Base-by-base conservation (phyloP, 345 rosid genomes). In the Lepidium sativum region DNA sequence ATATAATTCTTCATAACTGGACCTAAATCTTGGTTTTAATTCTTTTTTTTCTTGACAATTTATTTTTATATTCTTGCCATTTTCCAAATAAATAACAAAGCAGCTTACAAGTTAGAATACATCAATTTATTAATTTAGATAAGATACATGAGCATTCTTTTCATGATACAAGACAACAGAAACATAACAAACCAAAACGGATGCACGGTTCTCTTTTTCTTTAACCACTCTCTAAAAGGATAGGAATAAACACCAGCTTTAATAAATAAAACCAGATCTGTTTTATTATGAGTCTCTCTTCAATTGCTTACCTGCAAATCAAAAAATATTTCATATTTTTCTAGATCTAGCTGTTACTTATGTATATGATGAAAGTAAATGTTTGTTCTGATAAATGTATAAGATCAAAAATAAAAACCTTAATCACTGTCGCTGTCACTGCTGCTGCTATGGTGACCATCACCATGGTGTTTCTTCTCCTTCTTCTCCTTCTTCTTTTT, bases 371-470 rank as follows among this genome's bases (percentile, higher is more conserved):
- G n/a, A n/a, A n/a, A 25, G 35, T 15, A 27, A 57, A 6, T 8
- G 4, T 31, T 14, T 31, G 38, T 31, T 52, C 4, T 29, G 18
- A 52, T 14, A 13, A 6, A 50, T 7, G 6, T n/a, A 10, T 32
- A 52, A 5, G 25, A 41, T 58, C 10, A 9, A 32, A 17, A 2
- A 2, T 2, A 42, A 3, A 35, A 16, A 39, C 49, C 71, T 62
- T 79, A 87, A 51, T 87, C 90, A 31, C 95, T 84, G 77, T 84
- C 92, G 45, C 92, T 86, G 79, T 60, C 70, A 60, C 85, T 81
- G 84, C 84, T n/a, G n/a, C n/a, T 82, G 78, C 73, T 64, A 63
- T 75, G 75, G 57, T 79, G 82, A 15, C 78, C 84, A 45, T 79
- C 64, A 0, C 16, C 75, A 8, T 77, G 71, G 54, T 78, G 50